Evolutionary conservation across 106 monocot species (phyloP).

Genomic region (Dioscorea zingiberensis): DNA sequence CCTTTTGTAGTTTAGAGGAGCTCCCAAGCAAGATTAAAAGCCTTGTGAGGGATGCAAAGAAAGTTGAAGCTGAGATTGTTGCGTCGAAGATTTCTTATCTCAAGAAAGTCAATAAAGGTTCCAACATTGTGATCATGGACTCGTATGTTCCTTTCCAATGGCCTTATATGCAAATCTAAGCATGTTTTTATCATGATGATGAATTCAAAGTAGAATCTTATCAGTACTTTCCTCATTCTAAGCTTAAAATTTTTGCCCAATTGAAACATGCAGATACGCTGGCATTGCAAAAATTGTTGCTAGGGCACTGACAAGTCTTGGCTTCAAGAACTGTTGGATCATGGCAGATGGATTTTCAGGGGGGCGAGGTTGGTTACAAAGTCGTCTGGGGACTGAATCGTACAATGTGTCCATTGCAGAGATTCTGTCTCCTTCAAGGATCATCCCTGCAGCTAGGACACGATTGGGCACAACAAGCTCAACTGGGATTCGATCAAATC

Average conservation of each 20-base stretch:
- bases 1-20: conserved; percentile 63
- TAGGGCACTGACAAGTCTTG: conserved; percentile 51
- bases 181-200: no score
- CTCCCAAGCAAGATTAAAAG: conserved; percentile 73
- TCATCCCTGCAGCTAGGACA: conserved; percentile 53
- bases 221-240: no score
- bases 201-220: no score
- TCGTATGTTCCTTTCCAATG: conserved; percentile 37
- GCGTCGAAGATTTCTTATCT: conserved; percentile 94
- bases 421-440: conserved; percentile 67
- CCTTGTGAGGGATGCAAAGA: conserved; percentile 64
- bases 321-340: conserved; percentile 75
- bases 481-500: conserved; percentile 9
- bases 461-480: conserved; percentile 62
- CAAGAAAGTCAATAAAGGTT: conserved; percentile 66
- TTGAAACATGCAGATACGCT: conserved; percentile 42
- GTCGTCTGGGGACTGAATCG: conserved; percentile 66
- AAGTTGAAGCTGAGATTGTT: conserved; percentile 79
- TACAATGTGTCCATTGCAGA: conserved; percentile 46
- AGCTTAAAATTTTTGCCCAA: background rate
- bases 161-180: background rate
- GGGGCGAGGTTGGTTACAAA: conserved; percentile 74
- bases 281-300: conserved; percentile 73
- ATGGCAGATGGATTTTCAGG: conserved; percentile 72
- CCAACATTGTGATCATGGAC: conserved; percentile 81